These are phyloP conservation scores for Ganoderma boninense DNA, from an alignment of 1,284 basidiomycete genomes.

Conservation along the genomic window DNA sequence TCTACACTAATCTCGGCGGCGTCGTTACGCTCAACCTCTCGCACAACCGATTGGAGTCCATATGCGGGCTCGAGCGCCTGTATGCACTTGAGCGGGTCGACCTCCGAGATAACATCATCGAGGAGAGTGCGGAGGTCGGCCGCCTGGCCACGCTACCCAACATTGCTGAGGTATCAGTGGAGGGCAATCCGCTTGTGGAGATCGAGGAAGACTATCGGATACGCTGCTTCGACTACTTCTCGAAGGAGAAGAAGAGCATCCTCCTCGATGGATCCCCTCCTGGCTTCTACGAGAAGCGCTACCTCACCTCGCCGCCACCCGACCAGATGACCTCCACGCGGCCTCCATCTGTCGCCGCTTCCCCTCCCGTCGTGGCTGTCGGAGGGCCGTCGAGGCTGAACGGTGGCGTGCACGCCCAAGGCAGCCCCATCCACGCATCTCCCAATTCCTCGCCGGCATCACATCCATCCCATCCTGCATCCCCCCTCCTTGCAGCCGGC, in stretches of 20 bases:
- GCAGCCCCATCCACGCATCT: conserved; percentile 43
- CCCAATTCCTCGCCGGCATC: conserved; percentile 52
- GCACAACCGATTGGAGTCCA: conserved; percentile 89
- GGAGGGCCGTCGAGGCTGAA: conserved; percentile 39
- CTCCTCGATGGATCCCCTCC: conserved; percentile 79
- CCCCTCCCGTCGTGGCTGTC: conserved; percentile 69
- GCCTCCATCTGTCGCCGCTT: conserved; percentile 54
- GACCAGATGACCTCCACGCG: conserved; percentile 62
- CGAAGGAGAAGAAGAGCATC: conserved; percentile 79
- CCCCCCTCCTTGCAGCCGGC: conserved; percentile 50
- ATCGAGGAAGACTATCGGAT: conserved; percentile 79
- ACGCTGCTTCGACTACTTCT: conserved; percentile 84
- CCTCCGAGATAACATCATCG: conserved; percentile 83
- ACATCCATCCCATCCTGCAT: conserved; percentile 54
- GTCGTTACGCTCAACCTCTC: conserved; percentile 82
- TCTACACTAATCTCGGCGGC: conserved; percentile 84
- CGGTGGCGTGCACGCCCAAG: conserved; percentile 43
- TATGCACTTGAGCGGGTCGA: conserved; percentile 86
- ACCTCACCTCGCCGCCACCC: conserved; percentile 55
- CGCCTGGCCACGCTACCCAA: conserved; percentile 84
- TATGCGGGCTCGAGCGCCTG: conserved; percentile 93
- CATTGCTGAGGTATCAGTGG: conserved; percentile 80
- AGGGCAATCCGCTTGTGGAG: conserved; percentile 82
- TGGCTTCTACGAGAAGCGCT: conserved; percentile 80
- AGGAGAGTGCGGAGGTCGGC: conserved; percentile 88